phyloP scores from a whole-genome alignment of 495 filamentous ascomycete species.

The Aspergillus heteromorphus region DNA sequence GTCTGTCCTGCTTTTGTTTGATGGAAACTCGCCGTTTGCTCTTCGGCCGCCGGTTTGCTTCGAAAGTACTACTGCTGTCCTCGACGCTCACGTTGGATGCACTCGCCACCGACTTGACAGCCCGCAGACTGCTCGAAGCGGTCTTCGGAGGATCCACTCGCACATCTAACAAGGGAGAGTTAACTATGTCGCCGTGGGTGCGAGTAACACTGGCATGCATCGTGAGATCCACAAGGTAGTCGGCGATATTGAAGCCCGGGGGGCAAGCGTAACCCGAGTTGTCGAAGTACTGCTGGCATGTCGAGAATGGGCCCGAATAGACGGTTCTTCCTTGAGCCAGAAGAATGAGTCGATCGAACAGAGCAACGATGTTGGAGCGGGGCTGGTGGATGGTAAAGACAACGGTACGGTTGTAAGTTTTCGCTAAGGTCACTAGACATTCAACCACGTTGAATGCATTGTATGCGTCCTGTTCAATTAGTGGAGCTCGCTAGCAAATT shows the following conservation, averaged over 20 bases:
- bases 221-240: constrained; percentile 93
- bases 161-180: constrained; percentile 33
- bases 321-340: constrained; percentile 85
- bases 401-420: constrained; percentile 92
- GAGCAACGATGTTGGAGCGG: constrained; percentile 98
- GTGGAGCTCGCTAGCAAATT: neutral
- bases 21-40: constrained; percentile 67
- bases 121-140: constrained; percentile 79
- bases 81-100: constrained; percentile 62
- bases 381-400: constrained; percentile 99
- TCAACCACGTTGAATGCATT: constrained; percentile 98
- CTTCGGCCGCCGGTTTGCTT: constrained; percentile 56
- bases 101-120: constrained; percentile 88
- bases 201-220: constrained; percentile 76
- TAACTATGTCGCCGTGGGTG: constrained; percentile 54
- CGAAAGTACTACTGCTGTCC: constrained; percentile 53
- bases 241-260: constrained; percentile 96
- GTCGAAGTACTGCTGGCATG: constrained; percentile 91
- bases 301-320: constrained; percentile 84
- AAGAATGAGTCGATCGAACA: constrained; percentile 90
- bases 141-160: constrained; percentile 51
- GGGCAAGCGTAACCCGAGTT: constrained; percentile 86
- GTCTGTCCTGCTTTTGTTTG: constrained; percentile 75
- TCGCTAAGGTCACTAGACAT: constrained; percentile 89
- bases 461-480: constrained; percentile 60